Conservation (phyloP, 306 rosid genomes). For the Arachis hypogaea region DNA sequence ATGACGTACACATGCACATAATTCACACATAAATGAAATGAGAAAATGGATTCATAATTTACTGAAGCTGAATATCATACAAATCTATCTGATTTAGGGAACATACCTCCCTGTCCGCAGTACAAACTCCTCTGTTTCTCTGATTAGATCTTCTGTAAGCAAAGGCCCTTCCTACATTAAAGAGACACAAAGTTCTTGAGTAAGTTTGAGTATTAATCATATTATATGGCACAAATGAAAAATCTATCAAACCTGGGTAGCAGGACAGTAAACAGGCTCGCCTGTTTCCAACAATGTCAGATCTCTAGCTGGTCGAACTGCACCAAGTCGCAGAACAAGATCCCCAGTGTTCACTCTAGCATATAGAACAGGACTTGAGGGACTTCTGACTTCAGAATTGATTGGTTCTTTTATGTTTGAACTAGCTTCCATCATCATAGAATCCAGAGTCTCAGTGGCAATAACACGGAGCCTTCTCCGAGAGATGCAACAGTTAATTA, state of each 20-base stretch:
- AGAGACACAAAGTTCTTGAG: slow-evolving; percentile 36
- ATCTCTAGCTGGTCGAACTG: slow-evolving; percentile 59
- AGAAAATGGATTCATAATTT: slow-evolving; percentile 33
- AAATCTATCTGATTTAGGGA: slow-evolving; percentile 27
- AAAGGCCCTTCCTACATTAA: slow-evolving; percentile 88
- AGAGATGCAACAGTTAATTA: slow-evolving; percentile 88
- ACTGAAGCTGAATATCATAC: slow-evolving; percentile 26
- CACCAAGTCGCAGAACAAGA: slow-evolving; percentile 87
- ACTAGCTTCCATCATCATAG: slow-evolving; percentile 66
- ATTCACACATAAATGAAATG: not conserved
- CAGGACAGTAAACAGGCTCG: slow-evolving; percentile 87
- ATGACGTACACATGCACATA: not conserved
- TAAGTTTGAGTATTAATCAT: slow-evolving; percentile 4
- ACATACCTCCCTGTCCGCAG: slow-evolving; percentile 97
- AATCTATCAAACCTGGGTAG: slow-evolving; percentile 75
- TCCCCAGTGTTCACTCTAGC: slow-evolving; percentile 79
- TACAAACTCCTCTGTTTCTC: slow-evolving; percentile 96
- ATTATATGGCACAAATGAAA: slow-evolving; percentile 13
- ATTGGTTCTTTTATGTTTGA: slow-evolving; percentile 51
- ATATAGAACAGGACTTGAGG: slow-evolving; percentile 63
- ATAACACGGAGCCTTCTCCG: slow-evolving; percentile 72
- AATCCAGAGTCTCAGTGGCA: slow-evolving; percentile 77
- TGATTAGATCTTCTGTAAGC: slow-evolving; percentile 94
- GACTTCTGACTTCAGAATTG: slow-evolving; percentile 34
- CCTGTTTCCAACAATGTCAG: slow-evolving; percentile 94